Conservation (phyloP, 2,329 filamentous ascomycete species). For the Neonectria neomacrospora region DNA sequence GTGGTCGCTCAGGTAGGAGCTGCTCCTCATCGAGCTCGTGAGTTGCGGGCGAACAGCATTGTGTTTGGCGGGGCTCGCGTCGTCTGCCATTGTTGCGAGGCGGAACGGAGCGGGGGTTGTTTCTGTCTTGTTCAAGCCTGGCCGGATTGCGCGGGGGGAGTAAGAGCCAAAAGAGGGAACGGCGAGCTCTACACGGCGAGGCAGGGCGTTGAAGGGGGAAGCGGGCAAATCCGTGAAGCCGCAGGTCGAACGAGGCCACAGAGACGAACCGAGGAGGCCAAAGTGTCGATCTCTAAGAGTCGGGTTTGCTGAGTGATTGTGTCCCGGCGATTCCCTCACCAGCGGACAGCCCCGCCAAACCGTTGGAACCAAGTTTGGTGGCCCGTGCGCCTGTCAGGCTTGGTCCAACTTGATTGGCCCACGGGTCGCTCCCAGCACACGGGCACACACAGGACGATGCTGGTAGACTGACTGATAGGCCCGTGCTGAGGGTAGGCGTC, state of each 20-base stretch:
- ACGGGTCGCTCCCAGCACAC: background rate
- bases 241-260: conserved; percentile 23
- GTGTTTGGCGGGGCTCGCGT: conserved; percentile 46
- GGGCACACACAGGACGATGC: background rate
- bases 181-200: background rate
- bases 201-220: background rate
- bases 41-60: conserved; percentile 59
- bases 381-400: conserved; percentile 34
- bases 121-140: conserved; percentile 16
- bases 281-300: conserved; percentile 31
- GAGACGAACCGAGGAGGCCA: conserved; percentile 21
- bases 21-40: conserved; percentile 64
- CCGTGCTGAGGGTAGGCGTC: background rate
- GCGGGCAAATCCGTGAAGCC: conserved; percentile 7
- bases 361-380: conserved; percentile 28
- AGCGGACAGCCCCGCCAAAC: conserved; percentile 29
- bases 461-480: background rate
- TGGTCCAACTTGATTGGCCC: conserved; percentile 36
- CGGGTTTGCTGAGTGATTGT: conserved; percentile 31
- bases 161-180: conserved; percentile 2
- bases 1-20: conserved; percentile 71
- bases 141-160: conserved; percentile 1
- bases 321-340: conserved; percentile 31
- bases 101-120: conserved; percentile 25
- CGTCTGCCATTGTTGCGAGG: conserved; percentile 48